These are phyloP conservation scores for Haplosporangium gracile DNA, from an alignment of 192 early-diverging fungal genomes.

Conservation along the genomic window DNA sequence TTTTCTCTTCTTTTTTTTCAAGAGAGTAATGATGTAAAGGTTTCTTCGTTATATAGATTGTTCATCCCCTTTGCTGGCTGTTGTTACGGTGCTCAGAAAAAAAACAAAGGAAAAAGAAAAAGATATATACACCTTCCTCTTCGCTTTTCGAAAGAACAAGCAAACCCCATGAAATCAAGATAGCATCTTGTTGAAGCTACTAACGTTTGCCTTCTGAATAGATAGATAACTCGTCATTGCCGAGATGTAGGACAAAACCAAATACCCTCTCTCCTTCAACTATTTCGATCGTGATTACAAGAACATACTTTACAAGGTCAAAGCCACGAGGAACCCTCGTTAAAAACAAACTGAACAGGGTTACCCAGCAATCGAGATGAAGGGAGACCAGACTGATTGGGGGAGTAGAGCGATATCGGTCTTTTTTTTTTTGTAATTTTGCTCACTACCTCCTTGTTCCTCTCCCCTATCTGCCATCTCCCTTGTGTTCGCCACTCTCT, in stretches of 20 bases:
- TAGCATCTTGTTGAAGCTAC: background rate
- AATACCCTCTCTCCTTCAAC: too few relatives aligned
- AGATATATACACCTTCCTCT: background rate
- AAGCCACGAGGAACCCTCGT: background rate
- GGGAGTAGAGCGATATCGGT: background rate
- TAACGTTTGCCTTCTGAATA: too few relatives aligned
- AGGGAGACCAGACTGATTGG: too few relatives aligned
- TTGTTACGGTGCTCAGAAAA: too few relatives aligned
- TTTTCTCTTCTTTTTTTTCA: background rate
- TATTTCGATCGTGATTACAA: too few relatives aligned
- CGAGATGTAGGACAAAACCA: background rate
- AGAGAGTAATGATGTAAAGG: background rate
- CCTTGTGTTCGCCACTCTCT: background rate
- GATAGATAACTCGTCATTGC: background rate
- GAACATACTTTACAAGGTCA: background rate
- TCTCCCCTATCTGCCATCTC: background rate
- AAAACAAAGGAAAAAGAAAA: background rate
- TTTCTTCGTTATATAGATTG: background rate
- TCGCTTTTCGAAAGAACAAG: background rate
- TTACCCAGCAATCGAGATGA: too few relatives aligned
- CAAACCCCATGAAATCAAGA: background rate
- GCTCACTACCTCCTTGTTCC: background rate
- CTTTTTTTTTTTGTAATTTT: background rate
- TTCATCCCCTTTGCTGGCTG: background rate
- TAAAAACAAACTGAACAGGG: background rate